These are phyloP conservation scores for Incumbomyces lentus DNA, from an alignment of 2,329 filamentous ascomycete species.

Conservation along the genomic window DNA sequence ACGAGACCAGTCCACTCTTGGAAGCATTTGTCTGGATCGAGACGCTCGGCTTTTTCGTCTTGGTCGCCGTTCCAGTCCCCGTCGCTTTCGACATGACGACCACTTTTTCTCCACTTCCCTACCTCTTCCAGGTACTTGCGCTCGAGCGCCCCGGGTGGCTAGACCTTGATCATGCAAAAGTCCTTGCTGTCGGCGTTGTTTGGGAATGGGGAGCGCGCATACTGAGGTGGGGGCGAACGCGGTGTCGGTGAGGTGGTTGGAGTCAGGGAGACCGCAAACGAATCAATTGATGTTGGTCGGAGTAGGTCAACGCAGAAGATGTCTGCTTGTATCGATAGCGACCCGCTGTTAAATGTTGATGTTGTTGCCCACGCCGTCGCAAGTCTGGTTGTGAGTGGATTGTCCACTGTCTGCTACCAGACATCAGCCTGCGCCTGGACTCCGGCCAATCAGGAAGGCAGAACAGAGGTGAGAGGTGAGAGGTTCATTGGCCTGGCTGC, in stretches of 20 bases:
- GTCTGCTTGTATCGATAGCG: too few relatives aligned
- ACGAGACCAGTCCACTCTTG: constrained; percentile 48
- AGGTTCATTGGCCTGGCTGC: too few relatives aligned
- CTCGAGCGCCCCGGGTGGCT: background rate
- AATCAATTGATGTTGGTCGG: too few relatives aligned
- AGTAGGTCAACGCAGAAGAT: too few relatives aligned
- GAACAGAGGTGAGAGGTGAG: too few relatives aligned
- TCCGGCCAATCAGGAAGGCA: too few relatives aligned
- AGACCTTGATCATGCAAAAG: background rate
- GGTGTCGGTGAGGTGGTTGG: background rate
- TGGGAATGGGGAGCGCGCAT: constrained; percentile 1
- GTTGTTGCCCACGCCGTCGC: background rate
- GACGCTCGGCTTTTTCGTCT: constrained; percentile 20
- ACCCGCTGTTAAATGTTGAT: background rate
- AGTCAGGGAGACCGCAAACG: too few relatives aligned
- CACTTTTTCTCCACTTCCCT: constrained; percentile 9
- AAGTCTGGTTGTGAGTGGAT: too few relatives aligned
- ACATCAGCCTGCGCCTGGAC: too few relatives aligned
- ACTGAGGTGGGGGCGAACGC: background rate
- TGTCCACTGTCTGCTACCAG: too few relatives aligned
- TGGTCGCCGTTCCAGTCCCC: constrained; percentile 15
- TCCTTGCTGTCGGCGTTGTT: background rate
- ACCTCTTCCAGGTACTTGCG: background rate
- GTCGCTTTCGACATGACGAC: constrained; percentile 16
- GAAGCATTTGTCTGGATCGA: constrained; percentile 57